Evolutionary conservation across 2,329 filamentous ascomycete genomes (phyloP).

Genomic region (Stagonosporopsis cucurbitacearum): DNA sequence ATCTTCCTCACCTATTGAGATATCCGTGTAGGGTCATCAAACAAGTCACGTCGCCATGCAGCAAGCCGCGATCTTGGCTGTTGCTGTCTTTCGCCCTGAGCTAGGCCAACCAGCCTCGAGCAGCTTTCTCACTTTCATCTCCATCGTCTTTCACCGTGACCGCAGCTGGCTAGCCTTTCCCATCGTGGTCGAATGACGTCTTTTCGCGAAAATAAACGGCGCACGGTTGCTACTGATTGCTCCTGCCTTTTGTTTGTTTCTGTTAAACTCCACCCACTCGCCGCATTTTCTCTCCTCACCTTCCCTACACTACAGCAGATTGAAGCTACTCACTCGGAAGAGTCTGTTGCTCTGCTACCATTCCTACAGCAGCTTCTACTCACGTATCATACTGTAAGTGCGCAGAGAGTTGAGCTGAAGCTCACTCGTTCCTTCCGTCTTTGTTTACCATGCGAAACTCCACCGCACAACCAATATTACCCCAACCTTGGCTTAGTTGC

Average conservation of each 20-base stretch:
- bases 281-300: background rate
- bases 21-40: background rate
- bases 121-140: constrained; percentile 9
- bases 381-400: background rate
- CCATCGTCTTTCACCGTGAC: constrained; percentile 3
- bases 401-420: background rate
- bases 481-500: background rate
- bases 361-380: background rate
- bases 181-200: background rate
- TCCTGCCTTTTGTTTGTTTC: constrained; percentile 21
- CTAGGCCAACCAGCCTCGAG: background rate
- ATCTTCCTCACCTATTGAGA: background rate
- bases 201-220: constrained; percentile 9
- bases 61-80: constrained; percentile 4
- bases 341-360: background rate
- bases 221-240: constrained; percentile 17
- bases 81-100: background rate
- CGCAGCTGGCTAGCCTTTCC: background rate
- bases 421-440: background rate
- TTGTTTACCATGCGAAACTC: background rate
- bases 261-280: background rate
- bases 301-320: background rate
- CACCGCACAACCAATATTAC: background rate
- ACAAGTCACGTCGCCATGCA: constrained; percentile 1
- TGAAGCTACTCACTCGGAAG: background rate